Conservation (phyloP, 352 stramenopile genomes). For the Blastocystis sp. region DNA sequence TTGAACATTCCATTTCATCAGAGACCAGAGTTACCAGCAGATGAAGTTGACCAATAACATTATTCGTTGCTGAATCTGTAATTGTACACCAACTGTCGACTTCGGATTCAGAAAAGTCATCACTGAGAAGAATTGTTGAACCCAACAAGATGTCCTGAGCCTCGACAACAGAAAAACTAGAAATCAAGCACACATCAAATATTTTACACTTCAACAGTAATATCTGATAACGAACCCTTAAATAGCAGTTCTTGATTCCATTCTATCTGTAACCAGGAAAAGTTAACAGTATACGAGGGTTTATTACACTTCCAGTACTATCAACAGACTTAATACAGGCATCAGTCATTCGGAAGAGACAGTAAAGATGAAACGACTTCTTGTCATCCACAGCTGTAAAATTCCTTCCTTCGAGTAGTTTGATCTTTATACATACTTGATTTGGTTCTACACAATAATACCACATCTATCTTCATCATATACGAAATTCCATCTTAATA, state of each 20-base stretch:
- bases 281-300: background rate
- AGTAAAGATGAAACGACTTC: background rate
- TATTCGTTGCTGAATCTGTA: background rate
- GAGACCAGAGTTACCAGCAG: background rate
- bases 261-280: background rate
- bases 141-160: background rate
- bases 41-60: background rate
- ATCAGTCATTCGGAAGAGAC: background rate
- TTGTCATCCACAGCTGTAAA: background rate
- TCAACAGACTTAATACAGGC: background rate
- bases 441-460: background rate
- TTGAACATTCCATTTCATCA: background rate
- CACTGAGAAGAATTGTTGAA: background rate
- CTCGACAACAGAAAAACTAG: background rate
- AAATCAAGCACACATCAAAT: background rate
- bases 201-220: slow-evolving; percentile 40
- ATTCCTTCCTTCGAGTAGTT: slow-evolving; percentile 23
- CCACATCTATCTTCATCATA: background rate
- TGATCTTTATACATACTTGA: background rate
- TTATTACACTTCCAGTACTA: background rate
- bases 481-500: too few species aligned
- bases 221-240: background rate
- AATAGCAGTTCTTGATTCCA: slow-evolving; percentile 38
- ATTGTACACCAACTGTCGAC: slow-evolving; percentile 32
- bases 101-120: background rate